A percentile compares a stretch with the other conserved stretches of the same genome.
Conservation (phyloP, 208 protist species). For the Phytomonas sp. region DNA sequence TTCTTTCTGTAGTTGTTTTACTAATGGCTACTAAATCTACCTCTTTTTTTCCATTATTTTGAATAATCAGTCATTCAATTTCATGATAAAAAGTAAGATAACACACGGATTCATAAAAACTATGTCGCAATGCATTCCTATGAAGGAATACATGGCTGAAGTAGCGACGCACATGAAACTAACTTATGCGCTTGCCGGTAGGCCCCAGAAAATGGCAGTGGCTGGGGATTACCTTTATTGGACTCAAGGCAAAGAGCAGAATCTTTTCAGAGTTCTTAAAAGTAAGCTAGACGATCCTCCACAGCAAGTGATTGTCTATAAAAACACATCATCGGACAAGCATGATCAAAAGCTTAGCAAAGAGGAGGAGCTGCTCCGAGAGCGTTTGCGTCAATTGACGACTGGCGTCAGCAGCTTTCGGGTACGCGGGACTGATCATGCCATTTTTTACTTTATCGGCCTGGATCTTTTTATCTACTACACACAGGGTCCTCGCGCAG, state of each 20-base stretch:
- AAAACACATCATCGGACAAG: conserved; percentile 5
- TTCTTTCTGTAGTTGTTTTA: too few species aligned
- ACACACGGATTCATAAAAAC: not conserved
- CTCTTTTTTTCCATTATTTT: too few species aligned
- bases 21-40: too few species aligned
- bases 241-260: conserved; percentile 67
- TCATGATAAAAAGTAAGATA: not conserved
- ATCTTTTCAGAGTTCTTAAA: conserved; percentile 39
- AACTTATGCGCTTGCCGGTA: conserved; percentile 23
- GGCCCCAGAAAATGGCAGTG: conserved; percentile 54
- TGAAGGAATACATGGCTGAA: conserved; percentile 38
- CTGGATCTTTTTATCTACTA: conserved; percentile 61
- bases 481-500: conserved; percentile 25
- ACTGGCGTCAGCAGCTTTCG: conserved; percentile 57
- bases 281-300: conserved; percentile 12
- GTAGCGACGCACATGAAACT: conserved; percentile 26
- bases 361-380: conserved; percentile 79
- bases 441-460: conserved; percentile 58
- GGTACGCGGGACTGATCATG: conserved; percentile 38
- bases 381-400: conserved; percentile 49
- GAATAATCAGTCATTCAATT: not conserved
- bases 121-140: not conserved
- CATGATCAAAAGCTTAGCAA: conserved; percentile 31
- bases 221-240: conserved; percentile 57
- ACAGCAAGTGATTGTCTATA: conserved; percentile 16